These are phyloP conservation scores for Epichloe hybrida DNA, from an alignment of 2,329 filamentous ascomycete species.

Conservation along the genomic window DNA sequence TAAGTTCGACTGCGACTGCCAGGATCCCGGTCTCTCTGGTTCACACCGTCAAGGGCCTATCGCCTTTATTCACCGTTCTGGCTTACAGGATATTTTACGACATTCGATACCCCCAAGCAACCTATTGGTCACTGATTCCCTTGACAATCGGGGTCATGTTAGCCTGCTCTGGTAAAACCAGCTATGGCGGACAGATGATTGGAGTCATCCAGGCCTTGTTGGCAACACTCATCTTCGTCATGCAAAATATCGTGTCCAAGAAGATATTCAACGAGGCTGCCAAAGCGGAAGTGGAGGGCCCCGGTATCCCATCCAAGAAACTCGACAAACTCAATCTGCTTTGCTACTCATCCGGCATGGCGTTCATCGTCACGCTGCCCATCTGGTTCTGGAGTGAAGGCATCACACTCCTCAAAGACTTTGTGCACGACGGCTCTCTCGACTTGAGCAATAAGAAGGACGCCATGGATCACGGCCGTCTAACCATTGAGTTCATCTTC, in stretches of 20 bases:
- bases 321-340: conserved; percentile 93
- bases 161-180: conserved; percentile 73
- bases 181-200: conserved; percentile 71
- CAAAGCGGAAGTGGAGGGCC: conserved; percentile 63
- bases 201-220: conserved; percentile 82
- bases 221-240: conserved; percentile 90
- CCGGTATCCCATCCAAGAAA: conserved; percentile 53
- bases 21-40: conserved; percentile 94
- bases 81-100: conserved; percentile 84
- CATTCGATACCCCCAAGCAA: conserved; percentile 75
- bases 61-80: conserved; percentile 85
- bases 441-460: conserved; percentile 45
- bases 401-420: conserved; percentile 59
- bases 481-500: conserved; percentile 80
- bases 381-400: conserved; percentile 94
- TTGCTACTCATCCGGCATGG: conserved; percentile 91
- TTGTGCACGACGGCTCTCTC: conserved; percentile 69
- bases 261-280: conserved; percentile 92
- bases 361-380: conserved; percentile 75
- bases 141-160: conserved; percentile 91
- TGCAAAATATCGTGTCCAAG: conserved; percentile 97
- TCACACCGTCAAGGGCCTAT: conserved; percentile 96
- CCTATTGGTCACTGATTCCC: conserved; percentile 81
- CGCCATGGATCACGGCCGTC: conserved; percentile 60
- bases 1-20: conserved; percentile 86